Evolutionary conservation across 2,329 filamentous ascomycete genomes (phyloP).

Genomic region (Cytospora schulzeri): DNA sequence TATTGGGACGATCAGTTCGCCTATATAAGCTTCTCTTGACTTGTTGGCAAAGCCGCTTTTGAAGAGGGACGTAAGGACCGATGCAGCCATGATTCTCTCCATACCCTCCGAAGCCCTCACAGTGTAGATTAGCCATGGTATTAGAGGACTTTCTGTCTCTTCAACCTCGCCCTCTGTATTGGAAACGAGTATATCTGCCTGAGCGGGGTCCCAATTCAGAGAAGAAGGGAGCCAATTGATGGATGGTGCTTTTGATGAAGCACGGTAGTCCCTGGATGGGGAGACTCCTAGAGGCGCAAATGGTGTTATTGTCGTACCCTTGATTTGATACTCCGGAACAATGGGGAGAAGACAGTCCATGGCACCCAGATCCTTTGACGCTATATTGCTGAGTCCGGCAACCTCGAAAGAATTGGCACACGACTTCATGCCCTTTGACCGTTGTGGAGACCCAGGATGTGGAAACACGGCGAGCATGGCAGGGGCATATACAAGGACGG

Average conservation of each 20-base stretch:
- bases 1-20: constrained; percentile 69
- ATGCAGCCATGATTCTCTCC: constrained; percentile 68
- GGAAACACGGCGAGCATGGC: constrained; percentile 71
- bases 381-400: constrained; percentile 51
- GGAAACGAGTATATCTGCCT: constrained; percentile 33
- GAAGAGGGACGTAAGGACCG: constrained; percentile 69
- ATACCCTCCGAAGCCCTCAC: constrained; percentile 59
- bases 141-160: constrained; percentile 68
- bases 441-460: constrained; percentile 53
- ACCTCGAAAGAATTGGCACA: constrained; percentile 58
- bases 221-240: constrained; percentile 18
- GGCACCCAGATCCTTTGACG: constrained; percentile 51
- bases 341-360: constrained; percentile 68
- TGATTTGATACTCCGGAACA: constrained; percentile 47
- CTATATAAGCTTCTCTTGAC: constrained; percentile 64
- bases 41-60: constrained; percentile 67
- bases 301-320: constrained; percentile 40
- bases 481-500: constrained; percentile 69
- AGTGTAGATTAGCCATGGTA: constrained; percentile 72
- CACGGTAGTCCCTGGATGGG: constrained; percentile 41
- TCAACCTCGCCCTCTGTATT: constrained; percentile 46
- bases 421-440: constrained; percentile 49
- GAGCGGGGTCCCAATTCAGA: constrained; percentile 38
- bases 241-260: constrained; percentile 23
- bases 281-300: constrained; percentile 57